A percentile compares a stretch with the other conserved stretches of the same genome.
Evolutionary conservation across 2,329 filamentous ascomycete species (phyloP).

Genomic region (Dissoconium aciculare): DNA sequence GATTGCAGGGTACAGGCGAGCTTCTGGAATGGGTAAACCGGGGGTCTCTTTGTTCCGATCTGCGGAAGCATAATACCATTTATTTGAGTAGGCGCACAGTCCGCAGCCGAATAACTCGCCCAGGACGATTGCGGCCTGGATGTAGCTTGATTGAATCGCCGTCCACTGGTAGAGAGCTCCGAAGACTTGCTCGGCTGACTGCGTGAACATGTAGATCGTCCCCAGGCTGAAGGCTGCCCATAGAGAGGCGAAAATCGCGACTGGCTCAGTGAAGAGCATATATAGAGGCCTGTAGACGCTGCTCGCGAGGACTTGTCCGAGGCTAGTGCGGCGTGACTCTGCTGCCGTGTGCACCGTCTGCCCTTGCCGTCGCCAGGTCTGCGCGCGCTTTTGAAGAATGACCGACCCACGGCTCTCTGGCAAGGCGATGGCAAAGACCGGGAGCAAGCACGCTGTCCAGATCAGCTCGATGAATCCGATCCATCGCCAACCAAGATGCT

Average conservation of each 20-base stretch:
- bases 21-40: conserved; percentile 30
- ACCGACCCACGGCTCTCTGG: conserved; percentile 35
- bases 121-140: conserved; percentile 32
- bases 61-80: conserved; percentile 30
- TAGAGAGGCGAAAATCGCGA: conserved; percentile 34
- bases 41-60: conserved; percentile 24
- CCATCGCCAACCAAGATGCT: conserved; percentile 15
- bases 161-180: conserved; percentile 26
- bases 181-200: conserved; percentile 33
- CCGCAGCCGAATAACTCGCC: conserved; percentile 32
- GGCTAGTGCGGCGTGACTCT: conserved; percentile 18
- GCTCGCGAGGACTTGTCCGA: conserved; percentile 18
- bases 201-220: conserved; percentile 37
- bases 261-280: conserved; percentile 36
- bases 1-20: conserved; percentile 31
- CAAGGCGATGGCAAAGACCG: conserved; percentile 27
- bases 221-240: conserved; percentile 36
- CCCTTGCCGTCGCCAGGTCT: conserved; percentile 13
- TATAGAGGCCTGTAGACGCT: conserved; percentile 22
- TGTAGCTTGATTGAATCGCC: conserved; percentile 30
- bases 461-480: conserved; percentile 30
- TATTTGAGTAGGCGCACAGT: conserved; percentile 20
- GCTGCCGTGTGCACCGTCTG: too few relatives aligned
- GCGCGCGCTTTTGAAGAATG: conserved; percentile 29
- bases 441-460: conserved; percentile 30